Evolutionary conservation across 345 rosid species (phyloP).

Genomic region (Firmiana major): DNA sequence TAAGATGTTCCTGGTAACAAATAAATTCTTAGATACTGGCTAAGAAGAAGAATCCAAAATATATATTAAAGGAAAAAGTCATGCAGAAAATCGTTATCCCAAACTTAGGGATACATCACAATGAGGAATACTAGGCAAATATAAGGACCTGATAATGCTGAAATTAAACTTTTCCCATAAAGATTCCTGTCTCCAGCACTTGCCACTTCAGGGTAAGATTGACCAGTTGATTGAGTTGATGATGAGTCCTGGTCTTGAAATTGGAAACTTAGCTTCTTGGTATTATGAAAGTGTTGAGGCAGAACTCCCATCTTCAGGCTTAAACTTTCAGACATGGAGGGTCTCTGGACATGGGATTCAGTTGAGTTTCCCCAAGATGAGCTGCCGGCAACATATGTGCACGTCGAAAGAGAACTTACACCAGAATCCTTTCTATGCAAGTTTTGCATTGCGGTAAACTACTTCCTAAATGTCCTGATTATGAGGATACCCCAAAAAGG

Average conservation of each 20-base stretch:
- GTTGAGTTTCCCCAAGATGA: constrained; percentile 41
- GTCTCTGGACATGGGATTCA: constrained; percentile 23
- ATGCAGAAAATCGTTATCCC: background rate
- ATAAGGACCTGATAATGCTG: constrained; percentile 30
- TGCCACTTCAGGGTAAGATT: constrained; percentile 58
- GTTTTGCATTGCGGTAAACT: constrained; percentile 32
- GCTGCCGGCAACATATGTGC: constrained; percentile 34
- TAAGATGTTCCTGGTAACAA: background rate
- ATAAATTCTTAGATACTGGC: background rate
- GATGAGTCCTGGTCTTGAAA: constrained; percentile 65
- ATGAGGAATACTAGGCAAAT: background rate
- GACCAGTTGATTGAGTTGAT: constrained; percentile 68
- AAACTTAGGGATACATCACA: background rate
- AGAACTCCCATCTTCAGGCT: constrained; percentile 51
- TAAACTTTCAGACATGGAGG: constrained; percentile 33
- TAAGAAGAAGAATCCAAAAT: background rate
- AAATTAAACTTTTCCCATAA: constrained; percentile 23
- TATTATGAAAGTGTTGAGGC: constrained; percentile 27
- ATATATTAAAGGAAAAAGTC: background rate
- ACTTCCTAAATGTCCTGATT: constrained; percentile 1
- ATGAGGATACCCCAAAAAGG: constrained; percentile 8
- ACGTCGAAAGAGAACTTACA: constrained; percentile 23
- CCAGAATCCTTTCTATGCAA: constrained; percentile 38
- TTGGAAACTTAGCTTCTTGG: constrained; percentile 44
- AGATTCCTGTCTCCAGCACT: constrained; percentile 42